These are phyloP conservation scores for Tulasnella sp. DNA, from an alignment of 768 basidiomycete species.

Conservation along the genomic window DNA sequence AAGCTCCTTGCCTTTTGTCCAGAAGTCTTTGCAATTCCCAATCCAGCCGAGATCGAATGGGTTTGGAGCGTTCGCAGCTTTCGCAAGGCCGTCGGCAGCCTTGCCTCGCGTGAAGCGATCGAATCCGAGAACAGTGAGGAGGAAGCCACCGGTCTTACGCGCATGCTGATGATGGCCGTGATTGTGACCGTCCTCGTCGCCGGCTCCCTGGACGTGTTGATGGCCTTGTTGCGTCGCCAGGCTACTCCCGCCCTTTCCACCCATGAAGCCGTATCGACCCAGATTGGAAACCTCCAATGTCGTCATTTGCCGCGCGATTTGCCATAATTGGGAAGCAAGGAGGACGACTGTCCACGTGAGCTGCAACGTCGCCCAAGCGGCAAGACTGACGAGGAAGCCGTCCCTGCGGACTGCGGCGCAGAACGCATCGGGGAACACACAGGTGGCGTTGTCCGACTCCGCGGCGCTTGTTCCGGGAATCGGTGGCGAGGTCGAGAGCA, in stretches of 20 bases:
- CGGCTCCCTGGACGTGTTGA: conserved; percentile 40
- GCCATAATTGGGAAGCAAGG: conserved; percentile 78
- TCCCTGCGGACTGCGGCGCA: conserved; percentile 54
- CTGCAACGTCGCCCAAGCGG: conserved; percentile 80
- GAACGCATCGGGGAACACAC: conserved; percentile 52
- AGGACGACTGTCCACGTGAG: conserved; percentile 90
- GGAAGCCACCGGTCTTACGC: conserved; percentile 43
- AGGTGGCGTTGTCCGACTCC: conserved; percentile 39
- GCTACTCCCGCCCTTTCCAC: conserved; percentile 59
- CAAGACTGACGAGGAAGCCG: conserved; percentile 71
- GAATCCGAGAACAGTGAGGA: conserved; percentile 84
- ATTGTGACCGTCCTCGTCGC: conserved; percentile 38
- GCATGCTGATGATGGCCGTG: conserved; percentile 30
- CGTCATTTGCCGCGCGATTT: conserved; percentile 87
- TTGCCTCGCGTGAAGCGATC: conserved; percentile 89
- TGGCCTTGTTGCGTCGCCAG: conserved; percentile 66
- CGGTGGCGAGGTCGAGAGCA: conserved; percentile 1
- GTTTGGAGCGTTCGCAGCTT: conserved; percentile 65
- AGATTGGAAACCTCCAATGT: conserved; percentile 93
- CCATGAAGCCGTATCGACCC: conserved; percentile 94
- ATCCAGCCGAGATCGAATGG: conserved; percentile 80
- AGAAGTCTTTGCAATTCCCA: conserved; percentile 86
- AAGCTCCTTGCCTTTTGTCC: conserved; percentile 71
- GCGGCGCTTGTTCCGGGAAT: conserved; percentile 13
- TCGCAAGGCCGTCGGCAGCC: conserved; percentile 73